Evolutionary conservation across 2,329 filamentous ascomycete species (phyloP), one percentile per base, ranked within the genome.

Genomic region (Calonectria montana): DNA sequence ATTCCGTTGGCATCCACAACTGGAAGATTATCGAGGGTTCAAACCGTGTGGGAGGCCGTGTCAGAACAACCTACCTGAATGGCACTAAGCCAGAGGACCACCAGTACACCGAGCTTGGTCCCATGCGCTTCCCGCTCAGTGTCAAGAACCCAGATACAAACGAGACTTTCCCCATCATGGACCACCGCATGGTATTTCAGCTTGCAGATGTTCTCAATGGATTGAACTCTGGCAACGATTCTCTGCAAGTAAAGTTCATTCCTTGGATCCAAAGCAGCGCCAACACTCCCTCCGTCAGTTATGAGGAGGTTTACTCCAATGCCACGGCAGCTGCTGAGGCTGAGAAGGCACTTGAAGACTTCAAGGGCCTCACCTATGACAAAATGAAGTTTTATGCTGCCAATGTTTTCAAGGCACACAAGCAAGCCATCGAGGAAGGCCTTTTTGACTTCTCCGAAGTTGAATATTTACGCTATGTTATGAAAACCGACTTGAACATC

Each of bases 101-200:
- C 77, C 29, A 85, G 84, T 93, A 93, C 77, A 91, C 93, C 76
- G 91, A 93, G 78, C 87, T 87, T 88, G 91, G 91, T 0, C 90
- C 91, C 0, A 93, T 93, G 91, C 84, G 91, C 2, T 91, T 93
- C 75, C 91, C 91, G 0, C 84, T 88, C 18, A 86, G 85, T 5
- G 86, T 90, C 74, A 79, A 86, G 7, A 86, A 86, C 37, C 84
- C 86, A 6, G 84, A 85, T 43, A 87, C 85, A 18, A 91, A 91
- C 29, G 63, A 66, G 76, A 91, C 88, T 0, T 84, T 85, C 76
- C 87, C 90, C 72, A 90, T 93, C 74, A 87, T 88, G 25, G 91
- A 93, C 76, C 91, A 92, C 76, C 87, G 90, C 74, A 87, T 94
- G 80, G 90, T 93, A 0, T 93, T 92, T 80, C 90, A 92, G 79